Evolutionary conservation across 1,284 basidiomycete species (phyloP).

Genomic region (Ustilago esculenta): DNA sequence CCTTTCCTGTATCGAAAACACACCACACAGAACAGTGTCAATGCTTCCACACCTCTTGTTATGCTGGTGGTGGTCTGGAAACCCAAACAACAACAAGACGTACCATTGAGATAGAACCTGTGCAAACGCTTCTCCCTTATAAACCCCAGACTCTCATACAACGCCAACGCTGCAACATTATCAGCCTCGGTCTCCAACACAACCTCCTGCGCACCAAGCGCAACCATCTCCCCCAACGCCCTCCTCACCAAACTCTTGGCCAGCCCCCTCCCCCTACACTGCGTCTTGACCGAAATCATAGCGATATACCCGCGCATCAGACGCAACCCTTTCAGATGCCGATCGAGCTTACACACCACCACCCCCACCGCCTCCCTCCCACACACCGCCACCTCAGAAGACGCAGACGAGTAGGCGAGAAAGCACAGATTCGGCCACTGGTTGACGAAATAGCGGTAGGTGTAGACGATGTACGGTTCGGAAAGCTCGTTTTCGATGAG

Average conservation of each 20-base stretch:
- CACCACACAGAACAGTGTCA: background rate
- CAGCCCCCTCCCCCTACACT: constrained; percentile 71
- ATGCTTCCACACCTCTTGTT: no score
- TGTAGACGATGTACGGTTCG: constrained; percentile 94
- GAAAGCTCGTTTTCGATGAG: constrained; percentile 71
- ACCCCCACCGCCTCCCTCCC: constrained; percentile 73
- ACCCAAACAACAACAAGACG: constrained; percentile 10
- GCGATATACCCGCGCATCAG: constrained; percentile 93
- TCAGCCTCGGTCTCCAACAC: constrained; percentile 97
- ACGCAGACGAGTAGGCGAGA: constrained; percentile 71
- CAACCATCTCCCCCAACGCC: constrained; percentile 82
- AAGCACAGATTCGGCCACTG: constrained; percentile 96
- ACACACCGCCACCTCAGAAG: no score
- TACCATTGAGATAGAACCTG: constrained; percentile 91
- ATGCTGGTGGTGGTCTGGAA: no score
- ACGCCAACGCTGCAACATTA: constrained; percentile 82
- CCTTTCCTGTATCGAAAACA: constrained; percentile 45
- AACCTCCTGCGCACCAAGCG: constrained; percentile 83
- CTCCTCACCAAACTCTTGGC: constrained; percentile 68
- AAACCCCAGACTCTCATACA: constrained; percentile 93
- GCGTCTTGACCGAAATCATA: constrained; percentile 75
- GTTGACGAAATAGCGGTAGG: constrained; percentile 76
- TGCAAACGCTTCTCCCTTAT: constrained; percentile 92
- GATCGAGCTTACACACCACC: constrained; percentile 93
- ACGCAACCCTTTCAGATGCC: constrained; percentile 73